Conservation (phyloP, 2,329 filamentous ascomycete species). For the Colletotrichum noveboracense region DNA sequence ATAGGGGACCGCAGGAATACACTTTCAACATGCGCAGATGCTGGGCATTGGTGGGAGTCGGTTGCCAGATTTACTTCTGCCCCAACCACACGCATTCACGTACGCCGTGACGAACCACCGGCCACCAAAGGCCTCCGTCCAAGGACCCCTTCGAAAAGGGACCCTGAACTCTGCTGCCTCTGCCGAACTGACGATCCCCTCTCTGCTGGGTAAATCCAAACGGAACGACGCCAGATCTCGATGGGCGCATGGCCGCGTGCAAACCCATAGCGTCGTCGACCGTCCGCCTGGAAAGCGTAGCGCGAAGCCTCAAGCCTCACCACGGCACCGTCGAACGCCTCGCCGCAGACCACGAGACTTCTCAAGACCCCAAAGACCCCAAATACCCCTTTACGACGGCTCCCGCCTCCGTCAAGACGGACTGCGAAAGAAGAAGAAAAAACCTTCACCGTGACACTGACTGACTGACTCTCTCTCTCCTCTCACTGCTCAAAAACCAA, state of each 20-base stretch:
- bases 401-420: neutral
- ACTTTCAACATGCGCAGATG: neutral
- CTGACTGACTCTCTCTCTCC: neutral
- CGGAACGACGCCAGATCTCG: neutral
- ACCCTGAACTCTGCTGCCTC: neutral
- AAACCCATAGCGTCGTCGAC: neutral
- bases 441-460: neutral
- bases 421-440: neutral
- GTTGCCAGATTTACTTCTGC: neutral
- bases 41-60: neutral
- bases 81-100: neutral
- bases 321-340: neutral
- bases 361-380: neutral
- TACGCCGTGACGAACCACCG: neutral
- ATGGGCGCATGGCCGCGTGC: neutral
- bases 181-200: neutral
- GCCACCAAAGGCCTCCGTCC: neutral
- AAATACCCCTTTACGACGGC: neutral
- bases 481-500: neutral
- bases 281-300: neutral
- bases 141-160: neutral
- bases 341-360: neutral
- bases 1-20: neutral
- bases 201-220: neutral
- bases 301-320: neutral